Evolutionary conservation across 2,329 filamentous ascomycete genomes (phyloP).

Genomic region (Fusarium sterilihyphosum): DNA sequence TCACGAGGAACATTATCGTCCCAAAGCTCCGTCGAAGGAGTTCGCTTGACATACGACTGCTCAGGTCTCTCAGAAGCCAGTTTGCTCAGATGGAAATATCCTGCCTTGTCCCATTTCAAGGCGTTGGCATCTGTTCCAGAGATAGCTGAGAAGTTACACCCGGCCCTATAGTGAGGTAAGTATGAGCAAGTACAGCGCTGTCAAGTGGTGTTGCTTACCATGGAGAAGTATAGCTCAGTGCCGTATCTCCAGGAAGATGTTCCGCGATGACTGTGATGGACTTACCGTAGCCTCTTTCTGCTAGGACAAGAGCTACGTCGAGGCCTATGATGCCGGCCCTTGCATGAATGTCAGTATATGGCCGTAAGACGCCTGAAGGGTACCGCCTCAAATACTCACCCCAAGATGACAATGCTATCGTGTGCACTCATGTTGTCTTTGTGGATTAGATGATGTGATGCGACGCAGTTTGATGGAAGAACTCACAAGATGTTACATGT

Average conservation of each 20-base stretch:
- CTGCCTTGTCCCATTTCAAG: not conserved
- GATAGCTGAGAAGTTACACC: constrained; percentile 1
- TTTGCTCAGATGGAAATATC: not conserved
- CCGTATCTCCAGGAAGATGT: not conserved
- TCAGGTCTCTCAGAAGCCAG: not conserved
- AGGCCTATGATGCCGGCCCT: not conserved
- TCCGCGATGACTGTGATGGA: not conserved
- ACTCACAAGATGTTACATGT: not conserved
- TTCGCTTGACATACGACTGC: not conserved
- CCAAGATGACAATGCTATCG: not conserved
- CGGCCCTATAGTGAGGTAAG: not conserved
- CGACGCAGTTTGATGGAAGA: not conserved
- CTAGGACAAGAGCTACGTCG: not conserved
- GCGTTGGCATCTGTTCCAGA: constrained; percentile 1
- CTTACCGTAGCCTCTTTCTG: not conserved
- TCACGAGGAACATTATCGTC: not conserved
- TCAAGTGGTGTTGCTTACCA: not conserved
- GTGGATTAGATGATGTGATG: too few relatives aligned
- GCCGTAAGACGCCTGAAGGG: too few relatives aligned
- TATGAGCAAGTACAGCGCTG: accelerated
- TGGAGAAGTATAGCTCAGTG: not conserved
- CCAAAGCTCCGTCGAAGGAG: not conserved
- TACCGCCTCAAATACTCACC: not conserved
- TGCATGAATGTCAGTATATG: not conserved
- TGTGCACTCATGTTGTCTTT: not conserved